Evolutionary conservation across 441 rosid genomes (phyloP).

Genomic region (Metrosideros polymorpha): DNA sequence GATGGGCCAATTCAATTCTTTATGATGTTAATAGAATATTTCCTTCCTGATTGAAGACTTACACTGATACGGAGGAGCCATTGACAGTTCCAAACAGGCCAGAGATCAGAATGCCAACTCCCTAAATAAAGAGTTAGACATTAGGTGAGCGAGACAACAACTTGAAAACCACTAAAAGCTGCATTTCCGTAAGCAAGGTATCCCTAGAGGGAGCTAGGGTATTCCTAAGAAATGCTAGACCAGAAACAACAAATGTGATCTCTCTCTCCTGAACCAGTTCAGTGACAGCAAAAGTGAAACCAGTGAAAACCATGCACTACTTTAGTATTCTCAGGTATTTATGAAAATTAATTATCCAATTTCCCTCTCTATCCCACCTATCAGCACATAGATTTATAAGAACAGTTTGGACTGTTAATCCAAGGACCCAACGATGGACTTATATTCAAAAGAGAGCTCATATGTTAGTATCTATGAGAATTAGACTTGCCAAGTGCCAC

Average conservation of each 20-base stretch:
- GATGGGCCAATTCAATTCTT: background rate
- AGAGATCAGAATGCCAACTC: constrained; percentile 78
- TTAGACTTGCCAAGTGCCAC: background rate
- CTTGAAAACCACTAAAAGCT: background rate
- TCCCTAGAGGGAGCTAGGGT: background rate
- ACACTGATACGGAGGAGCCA: constrained; percentile 93
- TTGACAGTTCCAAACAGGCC: constrained; percentile 93
- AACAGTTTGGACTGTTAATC: background rate
- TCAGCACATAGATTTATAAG: background rate
- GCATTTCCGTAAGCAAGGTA: background rate
- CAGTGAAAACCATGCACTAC: background rate
- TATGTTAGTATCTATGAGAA: background rate
- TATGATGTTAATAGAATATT: background rate
- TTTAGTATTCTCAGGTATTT: background rate
- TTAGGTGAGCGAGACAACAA: background rate
- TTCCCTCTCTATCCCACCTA: background rate
- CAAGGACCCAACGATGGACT: accelerated
- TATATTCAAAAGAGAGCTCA: background rate
- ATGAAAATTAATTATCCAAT: background rate
- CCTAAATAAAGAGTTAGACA: constrained; percentile 37
- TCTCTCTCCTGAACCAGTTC: background rate
- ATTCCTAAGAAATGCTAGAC: background rate
- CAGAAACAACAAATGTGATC: background rate
- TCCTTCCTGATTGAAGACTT: constrained; percentile 29
- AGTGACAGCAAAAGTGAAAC: background rate